Evolutionary conservation across 139 green algal species (phyloP), one percentile per base, ranked within the genome.

Genomic region (Tetradesmus obliquus): DNA sequence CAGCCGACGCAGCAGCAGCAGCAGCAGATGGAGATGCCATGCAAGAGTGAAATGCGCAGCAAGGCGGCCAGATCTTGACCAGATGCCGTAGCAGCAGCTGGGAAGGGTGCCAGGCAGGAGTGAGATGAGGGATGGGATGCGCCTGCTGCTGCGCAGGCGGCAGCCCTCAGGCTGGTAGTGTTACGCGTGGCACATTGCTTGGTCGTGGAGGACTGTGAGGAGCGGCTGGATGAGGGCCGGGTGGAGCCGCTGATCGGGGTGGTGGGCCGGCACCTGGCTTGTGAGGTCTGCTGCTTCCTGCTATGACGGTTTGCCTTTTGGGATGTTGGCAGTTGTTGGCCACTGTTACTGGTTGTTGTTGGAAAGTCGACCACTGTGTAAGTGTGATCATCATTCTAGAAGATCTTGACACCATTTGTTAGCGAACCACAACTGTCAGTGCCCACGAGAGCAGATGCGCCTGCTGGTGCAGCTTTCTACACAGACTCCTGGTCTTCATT

Each of bases 171-270:
- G 32, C 32, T 45, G 32, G 32, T 45, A 45, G 32, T 45, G 32
- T 45, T 45, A 45, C 32, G 32, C 32, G 32, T 45, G 32, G 32
- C 32, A 45, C 32, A 45, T 45, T 45, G 32, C 32, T 91, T 97
- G 79, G 83, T 95, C 10, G 86, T 96, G 13, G 91, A 93, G 17
- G 86, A 91, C 20, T 95, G 91, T 62, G 95, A 97, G 82, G 88
- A 84, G 8, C 90, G 95, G 55, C 91, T 97, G 8, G 66, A 45
- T n/a, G 93, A 97, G 57, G 90, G 93, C 22, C 83, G 94, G 10
- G 54, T 96, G 58, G 92, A 95, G 4, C 69, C 86, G 10, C 89
- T 97, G 19, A 66, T 97, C 51, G 53, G 51, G 4, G 72, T 94
- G 8, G 90, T 96, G 12, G 32, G 71, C 55, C 82, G 91, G 76